These are phyloP conservation scores for Pythium rishiriense DNA, from an alignment of 352 stramenopile genomes.

Conservation along the genomic window DNA sequence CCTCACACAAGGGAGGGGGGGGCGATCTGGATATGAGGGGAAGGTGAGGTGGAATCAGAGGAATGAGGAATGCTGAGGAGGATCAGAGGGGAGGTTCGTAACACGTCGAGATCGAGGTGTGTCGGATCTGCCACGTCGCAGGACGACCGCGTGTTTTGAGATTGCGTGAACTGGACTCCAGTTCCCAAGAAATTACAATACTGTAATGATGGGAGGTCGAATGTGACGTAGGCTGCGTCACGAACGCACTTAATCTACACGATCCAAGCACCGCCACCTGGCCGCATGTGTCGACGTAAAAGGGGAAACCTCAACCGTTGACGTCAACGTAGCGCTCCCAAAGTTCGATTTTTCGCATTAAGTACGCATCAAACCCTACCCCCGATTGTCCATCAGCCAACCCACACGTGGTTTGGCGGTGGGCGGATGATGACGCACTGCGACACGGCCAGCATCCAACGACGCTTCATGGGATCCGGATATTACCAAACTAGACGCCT, in stretches of 20 bases:
- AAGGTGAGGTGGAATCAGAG: conserved; percentile 4
- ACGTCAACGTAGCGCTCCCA: conserved; percentile 11
- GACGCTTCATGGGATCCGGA: neutral
- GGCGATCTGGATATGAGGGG: too few species aligned
- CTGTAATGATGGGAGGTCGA: neutral
- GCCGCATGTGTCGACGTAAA: neutral
- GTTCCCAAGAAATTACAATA: too few species aligned
- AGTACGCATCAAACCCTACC: neutral
- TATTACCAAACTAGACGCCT: conserved; percentile 14
- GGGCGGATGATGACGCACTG: conserved; percentile 6
- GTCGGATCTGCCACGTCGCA: neutral
- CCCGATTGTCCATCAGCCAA: neutral
- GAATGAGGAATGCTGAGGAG: neutral
- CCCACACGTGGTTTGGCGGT: neutral
- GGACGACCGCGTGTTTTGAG: too few species aligned
- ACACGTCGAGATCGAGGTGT: neutral
- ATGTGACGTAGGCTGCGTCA: conserved; percentile 15
- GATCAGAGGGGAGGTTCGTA: neutral
- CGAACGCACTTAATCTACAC: conserved; percentile 7
- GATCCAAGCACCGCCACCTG: conserved; percentile 2
- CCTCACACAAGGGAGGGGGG: neutral
- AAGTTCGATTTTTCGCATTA: neutral
- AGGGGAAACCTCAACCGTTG: too few species aligned
- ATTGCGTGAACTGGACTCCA: too few species aligned
- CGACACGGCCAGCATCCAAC: neutral